Evolutionary conservation across 2,329 filamentous ascomycete species (phyloP), one percentile per base, ranked within the genome.

Genomic region (Aspergillus persii): DNA sequence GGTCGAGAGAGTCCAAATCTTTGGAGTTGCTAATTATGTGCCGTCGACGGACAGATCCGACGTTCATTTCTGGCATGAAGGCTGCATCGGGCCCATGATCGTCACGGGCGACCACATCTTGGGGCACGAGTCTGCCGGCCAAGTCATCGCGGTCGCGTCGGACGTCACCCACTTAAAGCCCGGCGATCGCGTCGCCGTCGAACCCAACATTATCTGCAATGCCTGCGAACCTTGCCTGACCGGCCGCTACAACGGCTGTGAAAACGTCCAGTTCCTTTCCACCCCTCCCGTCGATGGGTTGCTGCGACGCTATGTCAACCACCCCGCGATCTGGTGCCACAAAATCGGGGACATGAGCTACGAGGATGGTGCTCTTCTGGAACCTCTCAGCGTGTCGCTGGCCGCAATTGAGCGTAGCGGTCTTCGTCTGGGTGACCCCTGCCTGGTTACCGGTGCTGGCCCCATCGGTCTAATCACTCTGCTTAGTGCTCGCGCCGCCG

Each of bases 41-140:
- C 48, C 36, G 50, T 50, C 18, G 48, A 2, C 8, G 9, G 12
- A 55, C 69, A 94, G 91, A 59, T 96, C 91, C 61, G 93, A 97
- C 77, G 89, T 98, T 58, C 94, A 98, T 80, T 98, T 98, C 82
- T 98, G 94, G 94, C 91, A 96, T 74, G 89, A 90, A 53, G 94
- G 94, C 66, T 91, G 90, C 80, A 98, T 98, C 73, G 94, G 94
- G 30, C 93, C 93, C 67, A 97, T 97, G 93, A 89, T 97, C 63
- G 94, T 98, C 51, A 84, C 85, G 66, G 90, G 85, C 71, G 89
- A 93, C 71, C 94, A 97, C 77, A 92, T 97, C 71, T 87, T 98
- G 23, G 94, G 94, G 66, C 94, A 98, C 81, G 94, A 98, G 80
- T 89, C 92, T 3, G 94, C 93, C 63, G 88, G 82, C 46, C 89